Evolutionary conservation across 2,329 filamentous ascomycete species (phyloP), one percentile per base, ranked within the genome.

Genomic region (Alternaria sp.): DNA sequence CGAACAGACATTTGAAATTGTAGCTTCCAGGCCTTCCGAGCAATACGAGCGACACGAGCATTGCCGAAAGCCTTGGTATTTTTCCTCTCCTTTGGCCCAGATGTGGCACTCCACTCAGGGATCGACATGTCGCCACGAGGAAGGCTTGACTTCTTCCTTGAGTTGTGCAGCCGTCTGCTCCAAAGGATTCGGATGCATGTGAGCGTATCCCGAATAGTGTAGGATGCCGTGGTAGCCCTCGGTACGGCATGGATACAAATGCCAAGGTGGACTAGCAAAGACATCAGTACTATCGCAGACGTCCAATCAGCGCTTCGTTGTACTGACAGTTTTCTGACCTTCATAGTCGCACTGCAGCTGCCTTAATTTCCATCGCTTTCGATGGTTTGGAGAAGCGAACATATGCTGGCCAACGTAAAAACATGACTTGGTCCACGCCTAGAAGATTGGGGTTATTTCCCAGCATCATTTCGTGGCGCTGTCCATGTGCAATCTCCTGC

Each of bases 21-120:
- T 40, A 39, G 44, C 21, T 24, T 17, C 34, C 8, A 5, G 13
- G 26, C 36, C 36, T 48, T 33, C 28, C 41, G 23, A n/a, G 44
- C 29, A 54, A 58, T 44, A 49, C 29, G 51, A 54, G 41, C 36
- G 21, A 51, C 28, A 48, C 34, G 26, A 39, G 36, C 50, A 54
- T n/a, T 54, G 54, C 34, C 54, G 26, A 41, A 24, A 54, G 29
- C 53, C 33, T 54, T 54, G 42, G 37, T 54, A 29, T 10, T 14
- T 52, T 49, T 39, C 13, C 23, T 33, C 42, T 36, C 37, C 40
- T 5, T 29, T 29, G 36, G 29, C 41, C 51, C 31, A 44, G 55
- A 42, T 28, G 51, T 54, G 36, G 28, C 14, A 21, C 46, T 36
- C 42, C 37, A 51, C 17, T 26, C 24, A 33, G 26, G 29, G 39